A percentile compares a stretch with the other conserved stretches of the same genome.
Conservation (phyloP, 192 early-diverging fungal genomes). For the Coemansia furcata region DNA sequence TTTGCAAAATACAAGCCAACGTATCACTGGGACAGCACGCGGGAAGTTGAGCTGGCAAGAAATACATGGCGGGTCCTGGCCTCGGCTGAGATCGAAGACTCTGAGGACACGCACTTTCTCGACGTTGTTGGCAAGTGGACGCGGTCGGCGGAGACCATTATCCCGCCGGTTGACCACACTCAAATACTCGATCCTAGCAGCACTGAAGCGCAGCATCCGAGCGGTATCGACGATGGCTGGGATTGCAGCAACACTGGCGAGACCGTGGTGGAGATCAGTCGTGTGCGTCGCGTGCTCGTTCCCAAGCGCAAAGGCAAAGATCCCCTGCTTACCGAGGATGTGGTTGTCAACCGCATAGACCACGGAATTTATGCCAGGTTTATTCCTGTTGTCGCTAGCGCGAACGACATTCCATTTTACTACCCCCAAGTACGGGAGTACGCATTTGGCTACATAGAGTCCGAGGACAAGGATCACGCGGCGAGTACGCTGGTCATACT, state of each 20-base stretch:
- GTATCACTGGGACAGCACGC: conserved; percentile 20
- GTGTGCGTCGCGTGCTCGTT: conserved; percentile 24
- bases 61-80: conserved; percentile 33
- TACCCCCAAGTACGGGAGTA: conserved; percentile 42
- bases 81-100: conserved; percentile 21
- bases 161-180: conserved; percentile 60
- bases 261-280: not conserved
- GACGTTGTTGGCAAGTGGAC: conserved; percentile 59
- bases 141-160: conserved; percentile 55
- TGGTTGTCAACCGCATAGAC: conserved; percentile 14
- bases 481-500: conserved; percentile 14
- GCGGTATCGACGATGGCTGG: not conserved
- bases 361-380: conserved; percentile 26
- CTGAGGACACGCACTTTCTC: conserved; percentile 38
- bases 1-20: conserved; percentile 47
- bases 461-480: not conserved
- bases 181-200: conserved; percentile 21
- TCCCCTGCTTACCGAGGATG: conserved; percentile 24
- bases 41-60: conserved; percentile 3
- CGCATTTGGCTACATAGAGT: conserved; percentile 33
- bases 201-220: not conserved
- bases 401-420: conserved; percentile 45
- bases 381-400: conserved; percentile 14
- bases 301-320: conserved; percentile 53
- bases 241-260: not conserved